Evolutionary conservation across 1,284 basidiomycete genomes (phyloP).

Genomic region (Athelia psychrophila): DNA sequence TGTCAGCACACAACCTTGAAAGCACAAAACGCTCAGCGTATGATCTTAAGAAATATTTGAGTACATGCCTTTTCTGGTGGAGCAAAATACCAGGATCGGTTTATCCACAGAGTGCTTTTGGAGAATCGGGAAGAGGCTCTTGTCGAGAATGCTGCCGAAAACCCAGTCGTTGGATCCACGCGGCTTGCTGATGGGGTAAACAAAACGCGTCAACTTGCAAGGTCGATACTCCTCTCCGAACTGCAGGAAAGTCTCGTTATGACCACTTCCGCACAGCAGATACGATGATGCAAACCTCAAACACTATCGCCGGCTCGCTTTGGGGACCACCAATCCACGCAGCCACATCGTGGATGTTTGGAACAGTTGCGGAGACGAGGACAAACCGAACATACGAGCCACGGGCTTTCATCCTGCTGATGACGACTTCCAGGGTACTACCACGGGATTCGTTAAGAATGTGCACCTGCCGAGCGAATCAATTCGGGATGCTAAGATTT

Average conservation of each 20-base stretch:
- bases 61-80: conserved; percentile 75
- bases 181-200: conserved; percentile 58
- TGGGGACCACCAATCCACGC: conserved; percentile 73
- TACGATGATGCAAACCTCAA: conserved; percentile 50
- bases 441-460: conserved; percentile 88
- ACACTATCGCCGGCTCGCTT: conserved; percentile 59
- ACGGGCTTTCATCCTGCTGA: conserved; percentile 87
- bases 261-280: neutral
- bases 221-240: conserved; percentile 92
- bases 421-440: conserved; percentile 89
- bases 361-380: conserved; percentile 91
- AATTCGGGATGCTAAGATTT: neutral
- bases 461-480: conserved; percentile 66
- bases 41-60: neutral
- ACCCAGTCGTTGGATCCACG: conserved; percentile 78
- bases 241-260: conserved; percentile 34
- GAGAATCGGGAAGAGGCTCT: conserved; percentile 69
- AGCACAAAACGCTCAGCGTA: too few species aligned
- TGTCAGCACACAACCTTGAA: conserved; percentile 64
- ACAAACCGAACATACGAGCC: conserved; percentile 77
- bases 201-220: conserved; percentile 73
- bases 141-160: conserved; percentile 74
- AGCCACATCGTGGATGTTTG: conserved; percentile 90
- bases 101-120: conserved; percentile 71
- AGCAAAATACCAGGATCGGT: conserved; percentile 83